A percentile compares a stretch with the other conserved stretches of the same genome.
Conservation (phyloP, 2,329 filamentous ascomycete species). For the Nemania diffusa region DNA sequence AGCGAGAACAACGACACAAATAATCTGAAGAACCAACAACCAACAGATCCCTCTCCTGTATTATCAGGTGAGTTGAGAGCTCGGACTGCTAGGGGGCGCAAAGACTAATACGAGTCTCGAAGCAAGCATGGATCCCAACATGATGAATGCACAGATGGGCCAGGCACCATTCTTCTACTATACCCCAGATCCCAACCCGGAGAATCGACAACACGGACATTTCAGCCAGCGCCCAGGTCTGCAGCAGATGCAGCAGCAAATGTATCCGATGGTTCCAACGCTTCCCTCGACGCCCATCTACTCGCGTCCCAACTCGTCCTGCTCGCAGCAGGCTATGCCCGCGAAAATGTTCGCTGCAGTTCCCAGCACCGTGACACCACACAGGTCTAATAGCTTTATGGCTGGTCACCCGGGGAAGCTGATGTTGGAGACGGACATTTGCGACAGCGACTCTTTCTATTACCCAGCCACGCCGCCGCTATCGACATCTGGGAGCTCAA, state of each 20-base stretch:
- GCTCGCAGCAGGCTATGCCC: slow-evolving; percentile 65
- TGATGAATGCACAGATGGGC: slow-evolving; percentile 69
- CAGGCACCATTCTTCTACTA: slow-evolving; percentile 90
- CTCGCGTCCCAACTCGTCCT: slow-evolving; percentile 72
- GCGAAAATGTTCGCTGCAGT: slow-evolving; percentile 67
- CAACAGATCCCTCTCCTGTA: slow-evolving; percentile 38
- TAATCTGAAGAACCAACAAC: slow-evolving; percentile 28
- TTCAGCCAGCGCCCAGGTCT: slow-evolving; percentile 74
- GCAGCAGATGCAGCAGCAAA: slow-evolving; percentile 61
- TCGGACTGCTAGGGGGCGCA: slow-evolving; percentile 35
- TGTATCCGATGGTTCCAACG: slow-evolving; percentile 66
- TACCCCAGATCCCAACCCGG: slow-evolving; percentile 77
- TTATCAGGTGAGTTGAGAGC: slow-evolving; percentile 48
- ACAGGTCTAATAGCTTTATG: slow-evolving; percentile 77
- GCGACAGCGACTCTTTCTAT: slow-evolving; percentile 70
- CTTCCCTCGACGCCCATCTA: slow-evolving; percentile 72
- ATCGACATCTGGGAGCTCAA: slow-evolving; percentile 83
- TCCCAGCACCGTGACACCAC: slow-evolving; percentile 75
- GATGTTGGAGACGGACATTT: slow-evolving; percentile 80
- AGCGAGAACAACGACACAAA: slow-evolving; percentile 35
- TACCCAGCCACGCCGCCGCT: slow-evolving; percentile 89
- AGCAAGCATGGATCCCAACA: slow-evolving; percentile 71
- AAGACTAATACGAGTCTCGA: slow-evolving; percentile 40
- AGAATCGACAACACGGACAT: slow-evolving; percentile 78
- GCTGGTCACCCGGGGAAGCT: slow-evolving; percentile 54